Evolutionary conservation across 1,284 basidiomycete species (phyloP).

Genomic region (Tilletia caries): DNA sequence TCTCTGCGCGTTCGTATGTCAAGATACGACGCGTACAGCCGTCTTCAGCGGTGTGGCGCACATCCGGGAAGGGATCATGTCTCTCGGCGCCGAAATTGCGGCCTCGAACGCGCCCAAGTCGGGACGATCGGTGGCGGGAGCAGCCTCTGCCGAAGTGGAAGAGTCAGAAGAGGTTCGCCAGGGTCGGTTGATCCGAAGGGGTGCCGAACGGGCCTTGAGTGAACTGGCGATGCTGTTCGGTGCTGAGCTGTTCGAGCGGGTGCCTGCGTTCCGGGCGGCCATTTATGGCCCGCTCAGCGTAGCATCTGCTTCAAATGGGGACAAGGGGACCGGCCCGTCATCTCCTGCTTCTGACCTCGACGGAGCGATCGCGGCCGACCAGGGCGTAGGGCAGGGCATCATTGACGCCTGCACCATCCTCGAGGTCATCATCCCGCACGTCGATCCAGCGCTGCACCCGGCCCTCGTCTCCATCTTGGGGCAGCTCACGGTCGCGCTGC

Average conservation of each 20-base stretch:
- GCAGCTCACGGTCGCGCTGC: conserved; percentile 70
- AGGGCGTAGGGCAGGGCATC: conserved; percentile 72
- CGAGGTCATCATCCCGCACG: conserved; percentile 72
- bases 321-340: too few relatives aligned
- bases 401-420: conserved; percentile 90
- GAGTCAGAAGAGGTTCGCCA: conserved; percentile 41
- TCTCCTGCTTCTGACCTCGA: conserved; percentile 16
- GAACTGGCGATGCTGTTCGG: conserved; percentile 78
- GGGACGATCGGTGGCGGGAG: background rate
- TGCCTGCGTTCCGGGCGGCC: conserved; percentile 91
- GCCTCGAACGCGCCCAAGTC: background rate
- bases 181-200: conserved; percentile 63
- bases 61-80: conserved; percentile 70
- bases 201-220: conserved; percentile 78
- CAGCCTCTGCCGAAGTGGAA: conserved; percentile 54
- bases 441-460: conserved; percentile 69
- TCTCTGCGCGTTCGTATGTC: conserved; percentile 89
- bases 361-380: conserved; percentile 22
- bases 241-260: conserved; percentile 66
- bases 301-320: conserved; percentile 59
- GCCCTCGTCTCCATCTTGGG: conserved; percentile 73
- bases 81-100: conserved; percentile 60
- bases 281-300: conserved; percentile 75
- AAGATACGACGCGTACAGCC: conserved; percentile 78
- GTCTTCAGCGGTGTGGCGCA: conserved; percentile 72